phyloP scores from a whole-genome alignment of 768 basidiomycete species.

The Termitomyces sp. region DNA sequence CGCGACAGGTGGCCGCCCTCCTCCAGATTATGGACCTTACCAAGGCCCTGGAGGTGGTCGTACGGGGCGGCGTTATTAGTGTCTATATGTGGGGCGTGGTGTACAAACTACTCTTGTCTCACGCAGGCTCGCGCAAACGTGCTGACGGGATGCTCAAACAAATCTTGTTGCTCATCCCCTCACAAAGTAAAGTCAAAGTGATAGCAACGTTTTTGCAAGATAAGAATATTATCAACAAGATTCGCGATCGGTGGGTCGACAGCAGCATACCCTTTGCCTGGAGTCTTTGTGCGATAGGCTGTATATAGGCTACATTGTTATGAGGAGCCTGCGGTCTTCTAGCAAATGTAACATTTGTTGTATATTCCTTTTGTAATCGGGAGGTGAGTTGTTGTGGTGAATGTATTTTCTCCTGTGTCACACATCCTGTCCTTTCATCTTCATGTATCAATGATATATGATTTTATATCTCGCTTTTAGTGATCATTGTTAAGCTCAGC shows the following conservation, averaged over 20 bases:
- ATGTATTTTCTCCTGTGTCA: too few species aligned
- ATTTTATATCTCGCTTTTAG: too few species aligned
- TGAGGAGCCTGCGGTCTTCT: too few species aligned
- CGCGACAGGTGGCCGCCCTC: slow-evolving; percentile 59
- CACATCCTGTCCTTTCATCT: too few species aligned
- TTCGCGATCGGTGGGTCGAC: not conserved
- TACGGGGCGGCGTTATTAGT: slow-evolving; percentile 22
- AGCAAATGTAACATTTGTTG: not conserved
- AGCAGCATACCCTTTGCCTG: not conserved
- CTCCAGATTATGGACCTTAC: slow-evolving; percentile 85
- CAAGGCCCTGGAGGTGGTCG: slow-evolving; percentile 57
- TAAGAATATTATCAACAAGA: not conserved
- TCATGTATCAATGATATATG: too few species aligned
- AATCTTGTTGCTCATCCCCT: not conserved
- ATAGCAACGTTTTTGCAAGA: not conserved
- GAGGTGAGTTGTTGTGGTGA: too few species aligned
- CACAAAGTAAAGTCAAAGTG: not conserved
- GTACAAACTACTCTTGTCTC: not conserved
- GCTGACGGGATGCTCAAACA: not conserved
- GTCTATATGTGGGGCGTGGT: not conserved
- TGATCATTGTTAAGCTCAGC: too few species aligned
- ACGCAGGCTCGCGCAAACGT: not conserved
- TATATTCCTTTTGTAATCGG: not conserved
- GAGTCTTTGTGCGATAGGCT: too few species aligned
- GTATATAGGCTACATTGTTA: not conserved